phyloP scores from a whole-genome alignment of 2,329 filamentous ascomycete genomes.

The Alternaria sp. region DNA sequence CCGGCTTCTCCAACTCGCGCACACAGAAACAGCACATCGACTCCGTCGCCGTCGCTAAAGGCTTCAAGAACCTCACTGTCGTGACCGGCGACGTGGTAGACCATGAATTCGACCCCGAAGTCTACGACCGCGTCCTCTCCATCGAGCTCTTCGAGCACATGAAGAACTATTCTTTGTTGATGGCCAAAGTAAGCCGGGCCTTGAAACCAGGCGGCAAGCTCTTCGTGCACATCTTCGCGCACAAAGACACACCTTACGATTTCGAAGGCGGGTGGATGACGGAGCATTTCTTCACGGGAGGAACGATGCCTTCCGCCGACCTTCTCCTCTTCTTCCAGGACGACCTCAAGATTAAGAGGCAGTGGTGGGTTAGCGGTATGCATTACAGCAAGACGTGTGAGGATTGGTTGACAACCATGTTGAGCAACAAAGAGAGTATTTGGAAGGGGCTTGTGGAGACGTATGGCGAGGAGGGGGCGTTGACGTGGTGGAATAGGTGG shows the following conservation, averaged over 20 bases:
- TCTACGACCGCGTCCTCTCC: constrained; percentile 70
- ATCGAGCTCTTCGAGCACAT: constrained; percentile 79
- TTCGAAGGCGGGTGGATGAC: constrained; percentile 78
- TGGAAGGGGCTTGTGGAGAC: constrained; percentile 70
- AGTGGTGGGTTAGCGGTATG: constrained; percentile 75
- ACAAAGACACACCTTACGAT: constrained; percentile 71
- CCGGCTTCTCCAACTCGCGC: constrained; percentile 72
- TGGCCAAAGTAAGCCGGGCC: constrained; percentile 66
- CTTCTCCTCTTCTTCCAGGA: constrained; percentile 71
- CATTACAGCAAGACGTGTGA: constrained; percentile 75
- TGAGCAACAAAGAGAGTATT: constrained; percentile 63
- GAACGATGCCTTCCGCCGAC: constrained; percentile 73
- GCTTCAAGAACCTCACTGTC: constrained; percentile 66
- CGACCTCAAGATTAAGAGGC: constrained; percentile 64
- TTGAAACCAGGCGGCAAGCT: constrained; percentile 69
- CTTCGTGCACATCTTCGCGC: constrained; percentile 73
- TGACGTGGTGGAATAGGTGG: constrained; percentile 73
- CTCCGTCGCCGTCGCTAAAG: constrained; percentile 61
- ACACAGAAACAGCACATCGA: constrained; percentile 74
- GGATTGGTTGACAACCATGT: constrained; percentile 70
- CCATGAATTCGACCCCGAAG: constrained; percentile 65
- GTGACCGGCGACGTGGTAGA: constrained; percentile 72
- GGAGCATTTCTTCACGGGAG: constrained; percentile 74
- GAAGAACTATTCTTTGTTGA: constrained; percentile 74
- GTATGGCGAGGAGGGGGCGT: constrained; percentile 66